phyloP scores from a whole-genome alignment of 2,329 filamentous ascomycete genomes.

The Ceratocystis albifundus region DNA sequence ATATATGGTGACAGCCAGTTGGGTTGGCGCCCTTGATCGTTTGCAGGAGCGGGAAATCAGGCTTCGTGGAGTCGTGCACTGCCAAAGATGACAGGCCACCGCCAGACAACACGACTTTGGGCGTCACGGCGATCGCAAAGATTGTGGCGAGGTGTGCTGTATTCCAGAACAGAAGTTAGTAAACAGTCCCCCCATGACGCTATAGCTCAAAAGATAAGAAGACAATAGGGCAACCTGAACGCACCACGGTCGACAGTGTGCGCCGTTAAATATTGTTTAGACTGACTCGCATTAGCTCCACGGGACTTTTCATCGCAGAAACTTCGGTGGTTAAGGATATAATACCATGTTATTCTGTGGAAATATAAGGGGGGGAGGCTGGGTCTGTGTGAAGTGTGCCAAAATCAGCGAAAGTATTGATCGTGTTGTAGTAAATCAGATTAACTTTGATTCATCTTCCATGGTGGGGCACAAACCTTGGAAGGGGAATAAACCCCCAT shows the following conservation, averaged over 20 bases:
- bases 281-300: slow-evolving; percentile 42
- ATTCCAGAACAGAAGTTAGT: slow-evolving; percentile 23
- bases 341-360: slow-evolving; percentile 11
- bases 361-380: slow-evolving; percentile 6
- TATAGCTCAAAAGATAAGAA: background rate
- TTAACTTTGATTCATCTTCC: slow-evolving; percentile 8
- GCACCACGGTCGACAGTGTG: slow-evolving; percentile 80
- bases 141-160: slow-evolving; percentile 74
- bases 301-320: background rate
- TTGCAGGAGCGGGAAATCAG: slow-evolving; percentile 67
- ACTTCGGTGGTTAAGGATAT: background rate
- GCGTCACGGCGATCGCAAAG: slow-evolving; percentile 68
- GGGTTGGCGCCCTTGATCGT: slow-evolving; percentile 70
- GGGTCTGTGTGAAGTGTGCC: slow-evolving; percentile 6
- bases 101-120: slow-evolving; percentile 63
- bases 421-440: slow-evolving; percentile 1
- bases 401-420: background rate
- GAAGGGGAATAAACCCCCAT: background rate
- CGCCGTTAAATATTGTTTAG: slow-evolving; percentile 93
- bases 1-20: slow-evolving; percentile 83
- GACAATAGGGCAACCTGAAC: slow-evolving; percentile 25
- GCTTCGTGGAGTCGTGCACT: slow-evolving; percentile 60
- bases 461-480: slow-evolving; percentile 12
- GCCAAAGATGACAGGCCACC: slow-evolving; percentile 75
- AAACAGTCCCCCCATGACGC: background rate